Conservation (phyloP, 2,329 filamentous ascomycete species). For the Harringtonia lauricola region DNA sequence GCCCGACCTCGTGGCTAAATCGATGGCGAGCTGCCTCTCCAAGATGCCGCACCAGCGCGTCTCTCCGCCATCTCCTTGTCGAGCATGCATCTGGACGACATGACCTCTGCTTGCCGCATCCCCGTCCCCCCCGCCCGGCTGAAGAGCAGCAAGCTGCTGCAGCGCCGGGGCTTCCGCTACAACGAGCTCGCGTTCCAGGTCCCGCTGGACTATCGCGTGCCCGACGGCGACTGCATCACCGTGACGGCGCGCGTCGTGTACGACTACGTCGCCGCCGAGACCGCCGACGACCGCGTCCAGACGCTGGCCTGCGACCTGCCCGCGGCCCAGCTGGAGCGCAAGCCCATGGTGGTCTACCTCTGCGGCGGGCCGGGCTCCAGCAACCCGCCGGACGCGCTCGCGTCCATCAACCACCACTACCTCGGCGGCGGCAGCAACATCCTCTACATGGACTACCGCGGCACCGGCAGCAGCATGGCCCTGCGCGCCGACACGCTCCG, state of each 20-base stretch:
- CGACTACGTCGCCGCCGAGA: background rate
- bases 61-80: no score
- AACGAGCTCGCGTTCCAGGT: conserved; percentile 5
- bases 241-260: conserved; percentile 1
- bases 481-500: conserved; percentile 40
- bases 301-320: background rate
- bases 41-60: no score
- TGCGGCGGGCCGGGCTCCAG: conserved; percentile 60
- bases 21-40: no score
- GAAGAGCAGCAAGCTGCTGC: background rate
- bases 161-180: background rate
- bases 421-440: conserved; percentile 57
- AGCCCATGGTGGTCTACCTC: conserved; percentile 38
- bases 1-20: no score
- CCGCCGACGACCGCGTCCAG: no score
- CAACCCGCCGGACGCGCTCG: conserved; percentile 12
- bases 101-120: no score
- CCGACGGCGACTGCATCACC: background rate
- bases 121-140: background rate
- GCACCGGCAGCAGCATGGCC: conserved; percentile 55
- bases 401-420: conserved; percentile 41
- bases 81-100: no score
- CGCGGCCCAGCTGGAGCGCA: background rate
- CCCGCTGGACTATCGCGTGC: conserved; percentile 7
- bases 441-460: conserved; percentile 60